Evolutionary conservation across 768 basidiomycete species (phyloP).

Genomic region (Cytidiella melzeri): DNA sequence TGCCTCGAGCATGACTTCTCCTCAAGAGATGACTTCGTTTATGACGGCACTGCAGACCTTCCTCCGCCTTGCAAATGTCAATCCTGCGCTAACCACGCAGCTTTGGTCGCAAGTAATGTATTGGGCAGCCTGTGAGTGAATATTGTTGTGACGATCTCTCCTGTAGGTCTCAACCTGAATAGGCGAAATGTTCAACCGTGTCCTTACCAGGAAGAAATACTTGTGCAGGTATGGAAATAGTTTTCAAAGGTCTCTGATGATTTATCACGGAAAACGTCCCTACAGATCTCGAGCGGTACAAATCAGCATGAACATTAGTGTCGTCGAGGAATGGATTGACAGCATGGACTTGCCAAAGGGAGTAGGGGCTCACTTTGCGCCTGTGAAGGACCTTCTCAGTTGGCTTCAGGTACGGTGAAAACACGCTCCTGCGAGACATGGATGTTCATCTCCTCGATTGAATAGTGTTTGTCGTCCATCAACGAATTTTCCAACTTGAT

Average conservation of each 20-base stretch:
- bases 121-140: constrained; percentile 87
- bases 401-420: constrained; percentile 71
- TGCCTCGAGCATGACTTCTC: constrained; percentile 35
- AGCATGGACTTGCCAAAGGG: constrained; percentile 74
- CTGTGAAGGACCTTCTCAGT: constrained; percentile 74
- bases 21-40: constrained; percentile 63
- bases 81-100: constrained; percentile 83
- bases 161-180: background rate
- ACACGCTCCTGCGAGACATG: background rate
- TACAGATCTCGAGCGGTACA: constrained; percentile 78
- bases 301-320: constrained; percentile 80
- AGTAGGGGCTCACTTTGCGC: constrained; percentile 74
- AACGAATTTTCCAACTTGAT: constrained; percentile 83
- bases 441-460: background rate
- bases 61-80: constrained; percentile 80
- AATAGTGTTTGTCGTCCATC: constrained; percentile 80
- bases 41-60: constrained; percentile 82
- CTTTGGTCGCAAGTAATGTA: constrained; percentile 98
- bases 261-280: background rate
- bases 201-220: constrained; percentile 89
- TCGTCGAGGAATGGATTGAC: constrained; percentile 89
- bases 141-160: constrained; percentile 14
- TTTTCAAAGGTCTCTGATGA: background rate
- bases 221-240: constrained; percentile 64
- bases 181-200: constrained; percentile 84